These are phyloP conservation scores for Apodospora peruviana DNA, from an alignment of 495 filamentous ascomycete species.

Conservation along the genomic window DNA sequence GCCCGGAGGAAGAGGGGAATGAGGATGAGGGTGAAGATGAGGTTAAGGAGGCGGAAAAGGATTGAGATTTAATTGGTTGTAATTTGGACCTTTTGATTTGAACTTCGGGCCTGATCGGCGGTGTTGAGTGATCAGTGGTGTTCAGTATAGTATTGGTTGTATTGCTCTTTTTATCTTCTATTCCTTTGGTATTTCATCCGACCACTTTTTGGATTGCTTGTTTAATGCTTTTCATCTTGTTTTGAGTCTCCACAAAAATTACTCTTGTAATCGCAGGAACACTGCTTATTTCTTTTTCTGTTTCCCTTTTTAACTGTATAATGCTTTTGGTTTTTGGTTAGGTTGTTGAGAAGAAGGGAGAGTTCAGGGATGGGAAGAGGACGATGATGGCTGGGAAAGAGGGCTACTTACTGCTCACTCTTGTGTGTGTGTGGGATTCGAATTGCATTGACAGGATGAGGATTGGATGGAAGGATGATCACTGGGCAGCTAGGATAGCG, in stretches of 20 bases:
- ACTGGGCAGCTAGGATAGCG: no score
- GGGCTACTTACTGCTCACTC: not conserved
- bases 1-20: not conserved
- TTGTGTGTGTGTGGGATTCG: not conserved
- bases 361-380: no score
- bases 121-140: no score
- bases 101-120: no score
- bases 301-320: not conserved
- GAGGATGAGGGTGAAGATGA: not conserved
- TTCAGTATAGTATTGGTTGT: not conserved
- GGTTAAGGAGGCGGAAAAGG: not conserved
- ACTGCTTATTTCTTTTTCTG: not conserved
- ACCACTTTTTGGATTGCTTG: no score
- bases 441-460: not conserved
- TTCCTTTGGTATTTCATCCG: no score
- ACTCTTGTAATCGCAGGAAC: no score
- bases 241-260: no score
- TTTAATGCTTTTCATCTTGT: no score
- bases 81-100: constrained; percentile 2
- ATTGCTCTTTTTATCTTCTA: not conserved
- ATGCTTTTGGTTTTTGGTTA: not conserved
- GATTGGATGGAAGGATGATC: not conserved
- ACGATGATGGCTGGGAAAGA: no score
- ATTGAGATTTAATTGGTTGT: constrained; percentile 3
- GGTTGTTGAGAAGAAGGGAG: no score